A percentile compares a stretch with the other conserved stretches of the same genome.
Conservation (phyloP, 768 basidiomycete species). For the Lentinula sp. region DNA sequence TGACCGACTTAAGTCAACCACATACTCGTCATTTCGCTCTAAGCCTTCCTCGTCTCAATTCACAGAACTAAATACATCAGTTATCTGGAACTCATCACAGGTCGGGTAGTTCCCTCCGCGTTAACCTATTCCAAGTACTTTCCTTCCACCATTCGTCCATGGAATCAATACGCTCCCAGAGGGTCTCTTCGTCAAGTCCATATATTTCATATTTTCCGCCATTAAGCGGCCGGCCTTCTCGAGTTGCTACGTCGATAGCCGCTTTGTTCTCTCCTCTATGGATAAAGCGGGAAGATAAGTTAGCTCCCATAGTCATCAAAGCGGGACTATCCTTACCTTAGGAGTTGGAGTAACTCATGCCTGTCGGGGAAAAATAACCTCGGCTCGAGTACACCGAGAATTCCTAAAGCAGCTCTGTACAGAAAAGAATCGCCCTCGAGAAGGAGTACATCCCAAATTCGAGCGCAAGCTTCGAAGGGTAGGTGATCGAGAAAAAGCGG, state of each 20-base stretch:
- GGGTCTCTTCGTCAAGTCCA: conserved; percentile 74
- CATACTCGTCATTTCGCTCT: no score
- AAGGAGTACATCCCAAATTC: conserved; percentile 83
- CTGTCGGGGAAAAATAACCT: conserved; percentile 86
- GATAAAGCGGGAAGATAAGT: conserved; percentile 1
- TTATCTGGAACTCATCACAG: conserved; percentile 15
- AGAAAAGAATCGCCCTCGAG: conserved; percentile 90
- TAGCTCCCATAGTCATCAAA: neutral
- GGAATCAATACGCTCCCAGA: conserved; percentile 77
- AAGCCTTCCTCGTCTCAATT: no score
- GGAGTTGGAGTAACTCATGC: conserved; percentile 70
- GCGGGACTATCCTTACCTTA: conserved; percentile 44
- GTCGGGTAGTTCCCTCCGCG: conserved; percentile 85
- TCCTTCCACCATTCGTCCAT: conserved; percentile 95
- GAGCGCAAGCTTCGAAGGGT: conserved; percentile 87
- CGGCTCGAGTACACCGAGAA: conserved; percentile 78
- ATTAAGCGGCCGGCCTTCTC: conserved; percentile 56
- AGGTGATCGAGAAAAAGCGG: conserved; percentile 80
- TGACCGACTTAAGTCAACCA: no score
- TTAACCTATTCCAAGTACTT: conserved; percentile 79
- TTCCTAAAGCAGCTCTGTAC: conserved; percentile 77
- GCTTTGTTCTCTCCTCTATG: conserved; percentile 77
- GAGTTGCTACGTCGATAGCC: conserved; percentile 72
- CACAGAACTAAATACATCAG: no score
- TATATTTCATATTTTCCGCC: conserved; percentile 84